Evolutionary conservation across 805 yeast genomes (phyloP), one percentile per base, ranked within the genome.

Genomic region (Monosporozyma aerobia): DNA sequence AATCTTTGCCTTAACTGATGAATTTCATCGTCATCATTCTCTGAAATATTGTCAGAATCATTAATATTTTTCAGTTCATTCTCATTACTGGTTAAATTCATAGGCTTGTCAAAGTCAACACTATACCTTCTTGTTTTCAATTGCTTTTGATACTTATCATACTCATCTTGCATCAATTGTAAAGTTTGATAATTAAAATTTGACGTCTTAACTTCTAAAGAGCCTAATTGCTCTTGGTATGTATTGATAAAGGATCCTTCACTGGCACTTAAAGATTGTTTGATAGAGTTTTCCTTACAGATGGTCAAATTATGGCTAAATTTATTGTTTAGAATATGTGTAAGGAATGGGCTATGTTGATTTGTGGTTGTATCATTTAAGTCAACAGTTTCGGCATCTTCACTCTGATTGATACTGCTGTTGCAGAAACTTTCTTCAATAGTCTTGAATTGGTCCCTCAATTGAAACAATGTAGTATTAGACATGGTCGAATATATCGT

Each of bases 1-100:
- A 73, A 50, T 47, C 76, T 61, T 50, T 60, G 59, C 35, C 69
- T 65, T 35, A 73, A 51, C 32, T 67, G 70, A 2, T 59, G 57
- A 10, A 71, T 46, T 35, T 66, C 70, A 13, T 67, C 68, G 27
- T 63, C 67, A 2, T 62, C 64, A 1, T 40, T 46, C 7, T 50
- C 52, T 10, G 19, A 11, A 13, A 8, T 11, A 22, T 10, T 6
- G 3, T 49, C 47, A 16, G 9, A 33, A 39, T 47, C 39, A 16
- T 19, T 23, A 19, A 10, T 37, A 27, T 47, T 40, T 13, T 27
- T 33, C 16, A 14, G 16, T 33, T 13, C 41, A 19, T 6, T 7
- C 13, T 41, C 47, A 37, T 29, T 16, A 14, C n/a, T 14, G 14
- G 35, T 44, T 2, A 22, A 50, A 5, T 51, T 57, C 10, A 50